Evolutionary conservation across 352 stramenopile species (phyloP).

Genomic region (Pythium oligandrum): DNA sequence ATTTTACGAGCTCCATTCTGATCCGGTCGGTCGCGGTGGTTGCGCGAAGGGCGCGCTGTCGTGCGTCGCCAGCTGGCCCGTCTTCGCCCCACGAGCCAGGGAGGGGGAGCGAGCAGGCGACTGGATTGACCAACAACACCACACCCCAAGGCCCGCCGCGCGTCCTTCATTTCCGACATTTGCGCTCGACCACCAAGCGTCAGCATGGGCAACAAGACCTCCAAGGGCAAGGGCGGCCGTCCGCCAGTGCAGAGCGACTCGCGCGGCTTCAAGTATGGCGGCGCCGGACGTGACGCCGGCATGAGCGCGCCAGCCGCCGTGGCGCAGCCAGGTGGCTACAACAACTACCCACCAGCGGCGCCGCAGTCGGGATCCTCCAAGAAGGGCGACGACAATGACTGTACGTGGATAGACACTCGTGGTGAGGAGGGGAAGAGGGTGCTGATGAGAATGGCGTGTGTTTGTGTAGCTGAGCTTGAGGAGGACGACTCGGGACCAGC

Average conservation of each 20-base stretch:
- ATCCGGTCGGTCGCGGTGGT: conserved; percentile 20
- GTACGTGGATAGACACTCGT: conserved; percentile 25
- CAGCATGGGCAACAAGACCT: conserved; percentile 82
- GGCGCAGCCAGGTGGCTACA: conserved; percentile 24
- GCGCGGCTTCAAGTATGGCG: conserved; percentile 73
- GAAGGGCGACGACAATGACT: conserved; percentile 47
- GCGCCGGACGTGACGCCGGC: conserved; percentile 51
- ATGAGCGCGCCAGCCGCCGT: conserved; percentile 72
- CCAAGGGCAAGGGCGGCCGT: conserved; percentile 63
- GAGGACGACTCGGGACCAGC: conserved; percentile 78
- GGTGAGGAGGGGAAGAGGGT: no score
- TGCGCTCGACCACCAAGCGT: background rate
- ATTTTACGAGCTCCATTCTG: background rate
- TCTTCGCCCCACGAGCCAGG: no score
- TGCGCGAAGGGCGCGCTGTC: conserved; percentile 1
- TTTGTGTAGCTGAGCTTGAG: conserved; percentile 5
- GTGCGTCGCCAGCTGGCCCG: no score
- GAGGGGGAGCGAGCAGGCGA: no score
- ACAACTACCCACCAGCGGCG: conserved; percentile 11
- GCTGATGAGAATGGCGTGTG: conserved; percentile 1
- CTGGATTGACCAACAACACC: no score
- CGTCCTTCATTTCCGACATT: no score
- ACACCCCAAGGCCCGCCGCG: no score
- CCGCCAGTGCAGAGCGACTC: conserved; percentile 83
- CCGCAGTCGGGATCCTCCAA: background rate